phyloP scores from a whole-genome alignment of 805 yeast genomes.

The Debaryomyces hansenii region DNA sequence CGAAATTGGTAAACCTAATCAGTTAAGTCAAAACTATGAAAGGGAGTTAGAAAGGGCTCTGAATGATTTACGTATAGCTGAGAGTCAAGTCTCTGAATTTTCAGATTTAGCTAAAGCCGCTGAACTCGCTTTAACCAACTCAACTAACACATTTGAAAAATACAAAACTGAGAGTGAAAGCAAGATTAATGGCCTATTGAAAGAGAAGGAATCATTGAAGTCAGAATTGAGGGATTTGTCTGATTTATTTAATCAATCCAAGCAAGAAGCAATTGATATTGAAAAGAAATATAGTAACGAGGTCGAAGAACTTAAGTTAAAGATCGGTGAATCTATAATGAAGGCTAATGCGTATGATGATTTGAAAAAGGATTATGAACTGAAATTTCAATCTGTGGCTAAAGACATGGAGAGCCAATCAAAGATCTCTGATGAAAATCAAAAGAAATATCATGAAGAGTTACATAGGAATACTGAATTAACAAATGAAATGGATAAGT shows the following conservation, averaged over 20 bases:
- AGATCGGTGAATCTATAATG: slow-evolving; percentile 18
- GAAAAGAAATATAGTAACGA: slow-evolving; percentile 22
- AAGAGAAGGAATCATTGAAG: slow-evolving; percentile 24
- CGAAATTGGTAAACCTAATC: not conserved
- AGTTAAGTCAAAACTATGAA: not conserved
- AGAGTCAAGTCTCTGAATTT: slow-evolving; percentile 59
- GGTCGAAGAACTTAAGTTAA: slow-evolving; percentile 24
- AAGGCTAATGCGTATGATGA: slow-evolving; percentile 37
- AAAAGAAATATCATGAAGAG: slow-evolving; percentile 55
- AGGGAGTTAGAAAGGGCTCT: slow-evolving; percentile 48
- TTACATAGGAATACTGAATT: slow-evolving; percentile 55
- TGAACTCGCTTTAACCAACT: slow-evolving; percentile 59
- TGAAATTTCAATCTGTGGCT: slow-evolving; percentile 24
- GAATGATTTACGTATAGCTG: slow-evolving; percentile 56
- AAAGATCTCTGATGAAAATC: slow-evolving; percentile 48
- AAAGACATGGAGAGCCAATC: slow-evolving; percentile 43
- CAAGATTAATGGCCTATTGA: slow-evolving; percentile 16
- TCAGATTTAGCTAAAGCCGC: slow-evolving; percentile 63
- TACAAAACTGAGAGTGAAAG: slow-evolving; percentile 25
- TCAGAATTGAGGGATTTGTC: slow-evolving; percentile 20
- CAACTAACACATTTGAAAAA: slow-evolving; percentile 55
- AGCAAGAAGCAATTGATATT: slow-evolving; percentile 18
- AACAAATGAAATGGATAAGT: slow-evolving; percentile 26
- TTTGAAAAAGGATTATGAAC: slow-evolving; percentile 31
- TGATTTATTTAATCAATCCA: slow-evolving; percentile 19